Base-by-base conservation (phyloP, 192 early-diverging fungal genomes). In the Backusella parvicylindrica region DNA sequence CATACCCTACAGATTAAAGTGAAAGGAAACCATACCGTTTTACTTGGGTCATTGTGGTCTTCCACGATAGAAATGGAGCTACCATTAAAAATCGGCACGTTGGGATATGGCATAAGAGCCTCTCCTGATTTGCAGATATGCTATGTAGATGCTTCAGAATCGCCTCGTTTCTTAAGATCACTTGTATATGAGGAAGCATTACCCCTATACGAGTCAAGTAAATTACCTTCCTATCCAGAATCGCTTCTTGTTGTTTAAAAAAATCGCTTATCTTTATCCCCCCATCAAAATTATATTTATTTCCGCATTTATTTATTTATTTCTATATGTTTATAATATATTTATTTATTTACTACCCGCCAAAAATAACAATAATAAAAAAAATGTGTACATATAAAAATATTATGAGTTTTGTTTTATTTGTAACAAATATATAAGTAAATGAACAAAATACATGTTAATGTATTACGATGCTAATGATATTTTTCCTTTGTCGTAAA, bases 31-130 rank as follows among this genome's bases (percentile, higher is more conserved):
- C 37, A 60, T 32, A 26, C 40, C 15, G 32, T 30, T 40, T 38
- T 68, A 9, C 28, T 70, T 26, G 64, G 73, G 8, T 4, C 40
- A 0, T 26, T 60, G 15, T 60, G 37, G 68, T 30, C 68, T 21
- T 70, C 75, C 23, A 43, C 30, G 16, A 38, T 64, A 41, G 23
- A 70, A 6, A 38, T 77, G 30, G 70, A 72, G 4, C 21, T 77
- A 38, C 70, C 70, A 6, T 64, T 77, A 40, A 63, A 71, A 12
- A 72, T 77, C 16, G 76, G 76, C 26, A 77, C 76, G 1, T 21
- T 77, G 5, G 76, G 76, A 21, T 77, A 72, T 67, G 76, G 76
- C n/a, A 72, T 77, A n/a, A 40, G 64, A n/a, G 56, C 76, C 7
- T 47, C 76, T 21, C 37, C 43, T 47, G 76, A 77, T 21, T 28